Conservation (phyloP, 148 eudicot species). For the Selenicereus undatus region DNA sequence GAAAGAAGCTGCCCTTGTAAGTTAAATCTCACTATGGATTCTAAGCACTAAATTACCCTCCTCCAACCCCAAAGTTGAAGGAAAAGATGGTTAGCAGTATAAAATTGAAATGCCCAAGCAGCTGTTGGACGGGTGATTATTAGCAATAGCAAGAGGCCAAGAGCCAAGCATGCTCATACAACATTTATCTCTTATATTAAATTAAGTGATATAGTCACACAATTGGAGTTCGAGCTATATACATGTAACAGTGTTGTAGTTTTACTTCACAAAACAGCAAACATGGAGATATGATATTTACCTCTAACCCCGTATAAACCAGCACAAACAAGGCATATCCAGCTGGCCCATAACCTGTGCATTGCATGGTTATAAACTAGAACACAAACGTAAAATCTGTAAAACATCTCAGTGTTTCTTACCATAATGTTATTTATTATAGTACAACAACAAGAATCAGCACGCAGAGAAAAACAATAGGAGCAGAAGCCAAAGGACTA, state of each 20-base stretch:
- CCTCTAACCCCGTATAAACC: conserved; percentile 97
- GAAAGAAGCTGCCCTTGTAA: background rate
- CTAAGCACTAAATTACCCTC: background rate
- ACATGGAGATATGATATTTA: conserved; percentile 31
- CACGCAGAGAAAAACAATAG: background rate
- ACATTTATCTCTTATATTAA: background rate
- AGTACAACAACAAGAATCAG: background rate
- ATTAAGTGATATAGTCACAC: background rate
- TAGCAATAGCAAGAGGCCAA: background rate
- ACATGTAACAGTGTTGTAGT: background rate
- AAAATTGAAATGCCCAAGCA: background rate
- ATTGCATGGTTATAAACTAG: background rate
- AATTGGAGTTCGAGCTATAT: background rate
- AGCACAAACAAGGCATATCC: conserved; percentile 92
- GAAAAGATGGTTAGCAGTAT: background rate
- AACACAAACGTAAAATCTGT: background rate
- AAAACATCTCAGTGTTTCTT: background rate
- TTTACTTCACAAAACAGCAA: background rate
- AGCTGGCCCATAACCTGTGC: conserved; percentile 93
- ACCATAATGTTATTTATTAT: background rate
- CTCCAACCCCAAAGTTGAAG: background rate
- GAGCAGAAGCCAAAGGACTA: no score
- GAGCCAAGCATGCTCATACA: conserved; percentile 8
- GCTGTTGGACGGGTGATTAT: background rate
- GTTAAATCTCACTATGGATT: background rate